These are phyloP conservation scores for Coccomyxa subellipsoidea DNA, from an alignment of 163 green algal genomes.

Conservation along the genomic window DNA sequence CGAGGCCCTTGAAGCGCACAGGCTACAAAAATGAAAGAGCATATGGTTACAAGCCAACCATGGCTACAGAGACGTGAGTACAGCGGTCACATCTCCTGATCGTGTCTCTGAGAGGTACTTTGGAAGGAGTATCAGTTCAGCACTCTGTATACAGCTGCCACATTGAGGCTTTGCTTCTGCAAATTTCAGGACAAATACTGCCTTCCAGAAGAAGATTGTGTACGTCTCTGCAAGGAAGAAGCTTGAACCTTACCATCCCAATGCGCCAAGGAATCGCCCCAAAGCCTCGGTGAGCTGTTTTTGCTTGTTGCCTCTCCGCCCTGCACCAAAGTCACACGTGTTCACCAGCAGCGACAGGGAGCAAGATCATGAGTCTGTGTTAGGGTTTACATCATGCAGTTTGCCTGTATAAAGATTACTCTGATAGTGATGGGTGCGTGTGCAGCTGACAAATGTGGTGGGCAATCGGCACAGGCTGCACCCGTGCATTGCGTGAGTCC, in stretches of 20 bases:
- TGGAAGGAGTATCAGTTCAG: no score
- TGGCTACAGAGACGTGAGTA: slow-evolving; percentile 33
- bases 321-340: no score
- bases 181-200: slow-evolving; percentile 40
- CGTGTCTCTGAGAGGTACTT: no score
- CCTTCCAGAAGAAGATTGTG: slow-evolving; percentile 39
- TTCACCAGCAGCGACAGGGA: no score
- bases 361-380: no score
- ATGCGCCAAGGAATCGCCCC: slow-evolving; percentile 46
- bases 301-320: no score
- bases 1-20: slow-evolving; percentile 6
- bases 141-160: no score
- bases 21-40: slow-evolving; percentile 47
- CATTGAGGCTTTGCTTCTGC: not conserved
- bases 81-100: no score
- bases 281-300: slow-evolving; percentile 39
- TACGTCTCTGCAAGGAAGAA: slow-evolving; percentile 26
- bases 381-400: no score
- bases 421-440: no score
- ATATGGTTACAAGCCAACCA: slow-evolving; percentile 38
- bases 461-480: slow-evolving; percentile 35
- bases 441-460: slow-evolving; percentile 40
- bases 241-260: slow-evolving; percentile 49
- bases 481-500: slow-evolving; percentile 32
- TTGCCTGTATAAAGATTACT: no score